phyloP scores from a whole-genome alignment of 2,329 filamentous ascomycete genomes.

The Fusarium concolor region DNA sequence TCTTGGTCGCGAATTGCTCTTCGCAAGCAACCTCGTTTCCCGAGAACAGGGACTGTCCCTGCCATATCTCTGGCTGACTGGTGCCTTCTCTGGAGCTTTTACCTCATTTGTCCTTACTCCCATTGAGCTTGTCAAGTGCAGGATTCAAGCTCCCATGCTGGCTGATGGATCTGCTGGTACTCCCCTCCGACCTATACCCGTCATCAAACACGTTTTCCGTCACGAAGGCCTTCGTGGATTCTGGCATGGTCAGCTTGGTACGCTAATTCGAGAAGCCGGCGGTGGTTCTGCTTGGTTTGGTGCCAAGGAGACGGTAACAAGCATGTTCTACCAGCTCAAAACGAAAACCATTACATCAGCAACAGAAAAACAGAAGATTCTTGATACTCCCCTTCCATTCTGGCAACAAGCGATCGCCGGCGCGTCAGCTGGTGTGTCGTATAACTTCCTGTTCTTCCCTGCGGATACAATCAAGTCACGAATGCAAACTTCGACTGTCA shows the following conservation, averaged over 20 bases:
- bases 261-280: slow-evolving; percentile 91
- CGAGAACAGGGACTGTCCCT: slow-evolving; percentile 75
- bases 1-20: slow-evolving; percentile 75
- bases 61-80: slow-evolving; percentile 80
- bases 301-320: slow-evolving; percentile 82
- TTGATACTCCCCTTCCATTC: slow-evolving; percentile 72
- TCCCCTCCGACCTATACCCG: slow-evolving; percentile 71
- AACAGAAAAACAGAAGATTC: slow-evolving; percentile 55
- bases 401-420: slow-evolving; percentile 91
- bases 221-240: slow-evolving; percentile 87
- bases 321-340: slow-evolving; percentile 73
- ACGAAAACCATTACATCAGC: slow-evolving; percentile 55
- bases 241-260: slow-evolving; percentile 95
- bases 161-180: slow-evolving; percentile 56
- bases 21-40: slow-evolving; percentile 61
- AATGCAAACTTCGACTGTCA: slow-evolving; percentile 89
- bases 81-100: slow-evolving; percentile 87
- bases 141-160: slow-evolving; percentile 82
- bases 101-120: slow-evolving; percentile 93
- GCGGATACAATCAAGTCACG: slow-evolving; percentile 97
- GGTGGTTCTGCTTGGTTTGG: slow-evolving; percentile 97
- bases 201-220: slow-evolving; percentile 83
- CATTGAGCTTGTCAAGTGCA: slow-evolving; percentile 97
- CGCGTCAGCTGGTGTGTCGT: slow-evolving; percentile 88
- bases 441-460: slow-evolving; percentile 98